Evolutionary conservation across 1,284 basidiomycete species (phyloP), one percentile per base, ranked within the genome.

Genomic region (Cerioporus squamosus): DNA sequence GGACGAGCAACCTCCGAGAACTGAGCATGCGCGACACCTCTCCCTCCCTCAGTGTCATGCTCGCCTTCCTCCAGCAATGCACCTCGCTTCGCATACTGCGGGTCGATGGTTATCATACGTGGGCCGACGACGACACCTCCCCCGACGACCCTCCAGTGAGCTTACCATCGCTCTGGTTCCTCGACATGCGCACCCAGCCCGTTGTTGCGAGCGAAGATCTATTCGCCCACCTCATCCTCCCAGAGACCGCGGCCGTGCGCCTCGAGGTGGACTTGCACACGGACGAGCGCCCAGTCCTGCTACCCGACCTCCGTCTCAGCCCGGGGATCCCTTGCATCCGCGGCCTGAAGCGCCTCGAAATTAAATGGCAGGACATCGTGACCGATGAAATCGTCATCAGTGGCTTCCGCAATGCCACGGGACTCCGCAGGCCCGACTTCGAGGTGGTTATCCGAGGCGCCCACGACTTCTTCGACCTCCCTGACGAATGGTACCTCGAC

Each of bases 211-310:
- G 18, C 22, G 36, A 22, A 10, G 15, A 38, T 15, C 36, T 49
- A 17, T n/a, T 49, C 10, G n/a, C 15, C n/a, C 20, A 22, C 10
- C 31, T 49, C 12, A 22, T 1, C 22, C 18, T 49, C 18, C 47
- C 47, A 4, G 46, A 47, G 20, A 5, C 8, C 8, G 47, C 47
- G n/a, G 7, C 12, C 4, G 7, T 49, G 33, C 36, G 22, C 18
- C 5, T 59, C 43, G 15, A 40, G 22, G 38, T 59, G 23, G 57
- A 59, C 44, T 20, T 29, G 39, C 26, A 12, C 31, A n/a, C 51
- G 29, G 38, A 42, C 38, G 42, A 42, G 17, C 24, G 14, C 36
- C n/a, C n/a, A 1, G 6, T n/a, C 10, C 44, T n/a, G 10, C 26
- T 40, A 23, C 44, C 51, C 15, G 20, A 40, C 33, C 33, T 24